Evolutionary conservation across 352 stramenopile species (phyloP), one percentile per base, ranked within the genome.

Genomic region (Pythium coloratum): DNA sequence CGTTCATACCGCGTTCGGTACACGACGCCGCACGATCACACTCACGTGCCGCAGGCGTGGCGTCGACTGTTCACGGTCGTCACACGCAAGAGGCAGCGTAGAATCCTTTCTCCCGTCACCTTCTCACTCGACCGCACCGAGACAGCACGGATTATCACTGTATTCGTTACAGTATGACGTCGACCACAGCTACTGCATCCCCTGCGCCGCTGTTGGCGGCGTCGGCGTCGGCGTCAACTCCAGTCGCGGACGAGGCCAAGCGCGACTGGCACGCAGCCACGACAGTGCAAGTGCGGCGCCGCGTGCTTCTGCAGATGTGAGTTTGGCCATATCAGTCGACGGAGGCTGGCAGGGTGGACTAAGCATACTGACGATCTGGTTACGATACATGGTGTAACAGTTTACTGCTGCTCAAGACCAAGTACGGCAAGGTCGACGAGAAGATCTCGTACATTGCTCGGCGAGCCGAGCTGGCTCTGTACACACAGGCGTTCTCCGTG

Each of bases 401-500:
- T 28, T 60, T 79, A 28, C 62, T 74, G 34, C 38, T 79, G 44
- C 69, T 79, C 59, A 79, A 79, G 64, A 64, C 64, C 58, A 76
- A 76, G 62, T 79, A 74, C 26, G 72, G 72, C 26, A 69, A 73
- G 44, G 64, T 79, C 30, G 72, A 79, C 53, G 54, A 59, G 42
- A 74, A 72, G 33, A 79, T 76, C 44, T 79, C 72, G 57, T 71
- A 69, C 64, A 74, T 79, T 34, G 72, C 69, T 20, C 69, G 72
- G 6, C 72, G 72, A 16, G 69, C 72, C 28, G 72, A 79, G 63
- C 55, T 79, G 13, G 72, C 72, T 14, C 61, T 79, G 30, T 79
- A 76, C 62, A 67, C 72, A 5, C 69, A 75, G 32, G 72, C 72
- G 40, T 65, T 70, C 62, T 75, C 72, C 3, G 34, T 64, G 1